Conservation (phyloP, 495 filamentous ascomycete species). For the Neurospora cerealis region DNA sequence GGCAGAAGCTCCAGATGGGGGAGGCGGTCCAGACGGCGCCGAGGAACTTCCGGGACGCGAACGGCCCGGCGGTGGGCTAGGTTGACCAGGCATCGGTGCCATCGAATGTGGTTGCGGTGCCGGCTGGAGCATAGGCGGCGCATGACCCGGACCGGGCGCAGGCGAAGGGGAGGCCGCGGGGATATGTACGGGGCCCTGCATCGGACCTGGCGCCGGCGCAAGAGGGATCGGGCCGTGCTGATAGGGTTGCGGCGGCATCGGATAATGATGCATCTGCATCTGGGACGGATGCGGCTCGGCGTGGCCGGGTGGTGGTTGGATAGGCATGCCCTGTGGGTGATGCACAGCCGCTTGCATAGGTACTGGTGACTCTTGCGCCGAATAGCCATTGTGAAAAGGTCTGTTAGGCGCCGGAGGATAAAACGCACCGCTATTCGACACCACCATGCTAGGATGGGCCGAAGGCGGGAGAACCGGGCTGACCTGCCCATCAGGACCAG, state of each 20-base stretch:
- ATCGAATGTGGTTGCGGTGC: conserved; percentile 2
- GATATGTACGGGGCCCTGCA: background rate
- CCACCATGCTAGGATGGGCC: conserved; percentile 18
- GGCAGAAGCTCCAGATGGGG: background rate
- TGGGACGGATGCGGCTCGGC: background rate
- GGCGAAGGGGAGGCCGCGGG: background rate
- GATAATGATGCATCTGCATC: conserved; percentile 6
- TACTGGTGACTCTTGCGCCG: conserved; percentile 18
- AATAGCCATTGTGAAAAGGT: conserved; percentile 31
- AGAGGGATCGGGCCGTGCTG: background rate
- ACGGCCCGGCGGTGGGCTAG: conserved; percentile 4
- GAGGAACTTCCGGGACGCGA: conserved; percentile 18
- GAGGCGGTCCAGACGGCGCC: conserved; percentile 16
- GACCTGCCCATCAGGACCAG: conserved; percentile 17
- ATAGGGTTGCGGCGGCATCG: conserved; percentile 16
- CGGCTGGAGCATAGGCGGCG: conserved; percentile 3
- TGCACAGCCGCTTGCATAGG: conserved; percentile 3
- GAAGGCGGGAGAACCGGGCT: conserved; percentile 10
- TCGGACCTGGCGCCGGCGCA: background rate
- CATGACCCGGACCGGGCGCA: background rate
- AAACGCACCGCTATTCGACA: conserved; percentile 29
- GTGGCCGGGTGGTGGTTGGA: conserved; percentile 7
- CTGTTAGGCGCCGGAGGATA: conserved; percentile 26
- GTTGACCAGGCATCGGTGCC: background rate
- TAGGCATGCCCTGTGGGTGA: conserved; percentile 5